Base-by-base conservation (phyloP, 768 basidiomycete species). In the Chlorophyllum brunneum region DNA sequence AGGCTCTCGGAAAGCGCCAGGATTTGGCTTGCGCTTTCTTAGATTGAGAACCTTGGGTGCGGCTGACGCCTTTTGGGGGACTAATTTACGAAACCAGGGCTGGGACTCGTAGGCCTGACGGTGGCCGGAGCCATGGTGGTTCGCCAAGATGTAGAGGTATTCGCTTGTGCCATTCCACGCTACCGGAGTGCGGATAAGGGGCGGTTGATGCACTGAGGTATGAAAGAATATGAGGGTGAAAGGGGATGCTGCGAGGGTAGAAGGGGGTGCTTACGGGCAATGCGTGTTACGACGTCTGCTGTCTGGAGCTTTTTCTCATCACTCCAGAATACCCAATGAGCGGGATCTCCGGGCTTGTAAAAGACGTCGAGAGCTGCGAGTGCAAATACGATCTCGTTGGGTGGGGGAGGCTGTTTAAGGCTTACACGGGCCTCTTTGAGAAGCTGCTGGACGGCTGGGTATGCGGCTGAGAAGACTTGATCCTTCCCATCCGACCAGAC, bases 271-370 rank as follows among this genome's bases (percentile, higher is more conserved):
- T 60, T 62, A 85, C 84, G 66, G 45, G 78, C 66, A 49, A 83
- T 69, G 39, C 71, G 73, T 61, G 80, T 75, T 27, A 86, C 78
- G 50, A 75, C 62, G n/a, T 65, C 64, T 13, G 81, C 81, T 15
- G 80, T 83, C 20, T 63, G 64, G 51, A 61, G 64, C 61, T 76
- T 78, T 59, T 72, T 69, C 42, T 72, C 74, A 55, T 70, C 72
- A 40, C 72, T 75, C 85, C 85, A 86, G 61, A 86, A 78, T n/a
- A 80, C 65, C 77, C 80, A 80, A 59, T 85, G 83, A 5, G 75
- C 78, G 11, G 76, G 76, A 62, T 83, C 76, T 26, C 72, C 69
- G 13, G 77, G 77, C 42, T 71, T 69, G 58, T 80, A 75, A 57
- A 83, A 76, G 10, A 85, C 78, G 8, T 76, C 74, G 54, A 86